Base-by-base conservation (phyloP, 805 yeast genomes). In the Pichia cephalocereana region DNA sequence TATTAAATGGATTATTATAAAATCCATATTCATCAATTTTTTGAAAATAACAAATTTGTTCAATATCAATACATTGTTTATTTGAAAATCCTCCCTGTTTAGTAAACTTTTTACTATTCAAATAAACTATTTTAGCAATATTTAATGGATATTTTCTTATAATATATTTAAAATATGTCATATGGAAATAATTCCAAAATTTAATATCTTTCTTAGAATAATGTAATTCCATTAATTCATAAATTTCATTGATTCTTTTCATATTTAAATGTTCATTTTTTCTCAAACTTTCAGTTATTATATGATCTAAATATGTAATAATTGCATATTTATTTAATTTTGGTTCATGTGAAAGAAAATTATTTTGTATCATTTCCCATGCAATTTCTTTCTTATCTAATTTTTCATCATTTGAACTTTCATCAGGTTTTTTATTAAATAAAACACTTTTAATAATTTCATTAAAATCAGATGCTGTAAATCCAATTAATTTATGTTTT, bases 171-270 rank as follows among this genome's bases (percentile, higher is more conserved):
- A 66, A 58, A 43, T 66, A 67, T 0, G 57, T 40, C 34, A 57
- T 41, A n/a, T 48, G 46, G 59, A 66, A 67, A 43, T 57, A 54
- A 32, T 56, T 58, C 68, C 68, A 67, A 42, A 61, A 64, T 23
- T 56, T 52, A 17, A 46, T 45, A 43, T 65, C 63, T 6, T 28
- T 44, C 6, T 8, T 11, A 6, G 39, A 18, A 6, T 57, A 48
- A n/a, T 17, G 18, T 23, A 46, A 42, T 4, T 38, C 38, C 8
- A 57, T 60, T 41, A 36, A 15, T n/a, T 51, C 23, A 44, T 48
- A 65, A 27, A 67, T 59, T 38, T 41, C 41, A 6, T 57, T 57
- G 23, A 59, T 51, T 38, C 51, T 57, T 2, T 52, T 55, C 43
- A 62, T 60, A 37, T 65, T 61, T 47, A 64, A 30, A 6, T 10